Percentiles rank a stretch among this genome's conserved stretches.
These are phyloP conservation scores for Lactarius tabidus DNA, from an alignment of 768 basidiomycete species.

Conservation along the genomic window DNA sequence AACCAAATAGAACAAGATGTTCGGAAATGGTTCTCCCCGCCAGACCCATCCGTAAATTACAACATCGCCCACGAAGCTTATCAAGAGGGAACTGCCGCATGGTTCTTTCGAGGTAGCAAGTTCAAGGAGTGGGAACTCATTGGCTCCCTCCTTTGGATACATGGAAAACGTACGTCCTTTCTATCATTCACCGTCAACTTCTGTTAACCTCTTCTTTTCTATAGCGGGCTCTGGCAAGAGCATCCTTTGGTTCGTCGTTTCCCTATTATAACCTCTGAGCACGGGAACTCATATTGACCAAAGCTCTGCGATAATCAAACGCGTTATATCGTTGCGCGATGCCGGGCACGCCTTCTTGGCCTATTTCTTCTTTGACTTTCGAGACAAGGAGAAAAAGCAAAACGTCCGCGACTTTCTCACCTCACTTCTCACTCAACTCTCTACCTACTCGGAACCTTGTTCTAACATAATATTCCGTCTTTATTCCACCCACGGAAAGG, in stretches of 20 bases:
- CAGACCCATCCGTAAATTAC: neutral
- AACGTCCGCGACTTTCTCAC: neutral
- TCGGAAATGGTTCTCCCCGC: neutral
- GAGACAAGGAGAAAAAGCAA: neutral
- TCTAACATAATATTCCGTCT: fast-evolving
- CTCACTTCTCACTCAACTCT: neutral
- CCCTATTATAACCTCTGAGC: neutral
- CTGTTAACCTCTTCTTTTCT: neutral
- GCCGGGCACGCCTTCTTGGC: neutral
- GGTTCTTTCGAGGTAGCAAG: neutral
- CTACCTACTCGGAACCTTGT: neutral
- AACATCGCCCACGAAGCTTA: neutral
- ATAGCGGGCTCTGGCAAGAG: neutral
- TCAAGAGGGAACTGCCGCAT: neutral
- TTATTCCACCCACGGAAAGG: neutral
- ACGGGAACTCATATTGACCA: neutral
- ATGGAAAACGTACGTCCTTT: neutral
- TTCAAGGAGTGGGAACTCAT: neutral
- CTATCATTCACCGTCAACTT: neutral
- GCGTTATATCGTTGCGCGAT: neutral
- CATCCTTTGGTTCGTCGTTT: neutral
- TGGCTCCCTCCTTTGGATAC: neutral
- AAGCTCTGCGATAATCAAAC: neutral
- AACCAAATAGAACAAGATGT: neutral
- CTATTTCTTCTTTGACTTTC: neutral